Conservation (phyloP, 305 asterid genomes). For the Ajuga reptans region DNA sequence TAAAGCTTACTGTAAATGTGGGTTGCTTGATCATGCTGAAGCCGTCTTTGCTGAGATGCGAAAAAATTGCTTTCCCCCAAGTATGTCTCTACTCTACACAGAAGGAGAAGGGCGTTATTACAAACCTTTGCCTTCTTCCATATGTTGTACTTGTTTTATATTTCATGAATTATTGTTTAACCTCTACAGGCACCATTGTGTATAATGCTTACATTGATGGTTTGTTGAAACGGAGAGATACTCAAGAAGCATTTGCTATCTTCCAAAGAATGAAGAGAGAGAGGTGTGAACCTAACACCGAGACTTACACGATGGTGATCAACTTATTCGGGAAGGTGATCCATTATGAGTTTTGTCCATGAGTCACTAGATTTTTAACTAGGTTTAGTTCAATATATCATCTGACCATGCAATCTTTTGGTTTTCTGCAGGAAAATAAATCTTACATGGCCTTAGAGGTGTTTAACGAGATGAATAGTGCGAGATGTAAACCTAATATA, state of each 20-base stretch:
- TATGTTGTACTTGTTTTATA: not conserved
- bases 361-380: too few species aligned
- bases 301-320: constrained; percentile 81
- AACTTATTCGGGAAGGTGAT: constrained; percentile 77
- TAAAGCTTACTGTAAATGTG: constrained; percentile 62
- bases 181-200: constrained; percentile 51
- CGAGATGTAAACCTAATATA: constrained; percentile 64
- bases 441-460: constrained; percentile 76
- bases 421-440: constrained; percentile 45
- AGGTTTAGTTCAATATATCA: too few species aligned
- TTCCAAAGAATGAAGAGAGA: constrained; percentile 71
- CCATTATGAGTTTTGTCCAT: too few species aligned
- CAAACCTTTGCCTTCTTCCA: not conserved
- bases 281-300: constrained; percentile 55
- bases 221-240: constrained; percentile 46
- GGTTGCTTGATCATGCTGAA: constrained; percentile 57
- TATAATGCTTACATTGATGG: constrained; percentile 78
- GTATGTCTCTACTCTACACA: constrained; percentile 29
- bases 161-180: constrained; percentile 3
- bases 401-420: not conserved
- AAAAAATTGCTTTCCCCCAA: constrained; percentile 46
- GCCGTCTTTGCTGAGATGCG: constrained; percentile 69
- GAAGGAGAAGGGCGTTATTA: not conserved
- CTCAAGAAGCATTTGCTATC: constrained; percentile 53
- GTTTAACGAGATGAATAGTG: constrained; percentile 59